Percentiles rank a stretch among this genome's conserved stretches.
Conservation (phyloP, 805 yeast species). For the Pichia eremophila region DNA sequence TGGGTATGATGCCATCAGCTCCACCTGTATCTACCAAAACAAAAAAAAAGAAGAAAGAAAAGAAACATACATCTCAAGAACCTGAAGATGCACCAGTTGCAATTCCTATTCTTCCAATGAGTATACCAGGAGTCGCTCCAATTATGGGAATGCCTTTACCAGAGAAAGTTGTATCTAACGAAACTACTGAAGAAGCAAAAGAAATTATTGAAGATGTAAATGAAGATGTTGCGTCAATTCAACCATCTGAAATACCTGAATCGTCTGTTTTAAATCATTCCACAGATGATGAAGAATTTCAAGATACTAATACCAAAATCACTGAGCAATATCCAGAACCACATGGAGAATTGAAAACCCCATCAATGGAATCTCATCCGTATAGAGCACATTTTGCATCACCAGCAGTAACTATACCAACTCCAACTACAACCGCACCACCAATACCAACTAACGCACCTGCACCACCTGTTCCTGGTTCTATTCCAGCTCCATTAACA, state of each 20-base stretch:
- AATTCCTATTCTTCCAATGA: constrained; percentile 45
- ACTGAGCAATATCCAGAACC: no score
- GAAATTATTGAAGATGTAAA: constrained; percentile 2
- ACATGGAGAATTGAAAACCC: not conserved
- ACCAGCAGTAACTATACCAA: not conserved
- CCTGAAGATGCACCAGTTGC: constrained; percentile 27
- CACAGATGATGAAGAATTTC: not conserved
- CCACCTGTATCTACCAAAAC: constrained; percentile 15
- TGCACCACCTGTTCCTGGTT: not conserved
- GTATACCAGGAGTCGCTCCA: constrained; percentile 29
- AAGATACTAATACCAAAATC: not conserved
- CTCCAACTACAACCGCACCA: constrained; percentile 13
- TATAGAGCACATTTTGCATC: constrained; percentile 1
- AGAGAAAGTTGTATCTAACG: constrained; percentile 5
- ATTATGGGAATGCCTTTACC: constrained; percentile 3
- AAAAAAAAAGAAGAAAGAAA: constrained; percentile 18
- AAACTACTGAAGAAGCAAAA: constrained; percentile 3
- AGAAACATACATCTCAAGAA: constrained; percentile 5
- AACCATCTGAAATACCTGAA: not conserved
- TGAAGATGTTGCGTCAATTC: not conserved
- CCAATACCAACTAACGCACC: constrained; percentile 6
- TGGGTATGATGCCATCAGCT: constrained; percentile 39
- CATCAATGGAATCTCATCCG: constrained; percentile 1
- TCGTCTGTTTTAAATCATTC: not conserved
- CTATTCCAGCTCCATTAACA: constrained; percentile 2